These are phyloP conservation scores for Claviceps sp. DNA, from an alignment of 2,329 filamentous ascomycete species.

Conservation along the genomic window DNA sequence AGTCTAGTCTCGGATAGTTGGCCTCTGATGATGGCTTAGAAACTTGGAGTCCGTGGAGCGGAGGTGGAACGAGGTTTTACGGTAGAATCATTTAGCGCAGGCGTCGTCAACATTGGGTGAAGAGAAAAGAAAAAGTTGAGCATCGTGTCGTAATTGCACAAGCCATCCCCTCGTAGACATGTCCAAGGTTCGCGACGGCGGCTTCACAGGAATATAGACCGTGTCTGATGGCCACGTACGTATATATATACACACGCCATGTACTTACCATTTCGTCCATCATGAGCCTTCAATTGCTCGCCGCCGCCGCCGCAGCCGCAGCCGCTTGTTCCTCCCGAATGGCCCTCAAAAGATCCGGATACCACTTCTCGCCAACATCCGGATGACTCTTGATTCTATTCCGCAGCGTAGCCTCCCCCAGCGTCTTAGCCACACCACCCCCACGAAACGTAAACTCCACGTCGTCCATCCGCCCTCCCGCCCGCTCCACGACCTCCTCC, in stretches of 20 bases:
- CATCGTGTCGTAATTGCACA: no score
- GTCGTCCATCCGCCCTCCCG: conserved; percentile 51
- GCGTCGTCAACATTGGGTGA: conserved; percentile 3
- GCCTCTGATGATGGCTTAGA: no score
- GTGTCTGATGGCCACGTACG: background rate
- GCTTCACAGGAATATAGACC: background rate
- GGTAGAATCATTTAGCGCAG: conserved; percentile 3
- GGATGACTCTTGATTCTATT: conserved; percentile 80
- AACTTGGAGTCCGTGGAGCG: background rate
- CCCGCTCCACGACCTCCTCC: conserved; percentile 40
- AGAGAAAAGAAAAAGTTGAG: background rate
- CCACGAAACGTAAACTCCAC: conserved; percentile 78
- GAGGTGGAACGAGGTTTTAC: conserved; percentile 2
- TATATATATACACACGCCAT: background rate
- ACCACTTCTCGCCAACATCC: conserved; percentile 75
- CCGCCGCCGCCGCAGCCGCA: conserved; percentile 8
- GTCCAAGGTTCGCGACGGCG: background rate
- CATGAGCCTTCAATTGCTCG: conserved; percentile 15
- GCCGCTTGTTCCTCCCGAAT: conserved; percentile 45
- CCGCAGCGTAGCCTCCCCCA: conserved; percentile 73
- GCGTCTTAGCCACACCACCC: conserved; percentile 49
- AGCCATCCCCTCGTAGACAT: background rate
- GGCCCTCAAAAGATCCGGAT: conserved; percentile 46
- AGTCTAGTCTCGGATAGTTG: no score
- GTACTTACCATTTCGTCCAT: conserved; percentile 1